Conservation (phyloP, 108 stramenopile genomes). For the Fragilariopsis cylindrus region DNA sequence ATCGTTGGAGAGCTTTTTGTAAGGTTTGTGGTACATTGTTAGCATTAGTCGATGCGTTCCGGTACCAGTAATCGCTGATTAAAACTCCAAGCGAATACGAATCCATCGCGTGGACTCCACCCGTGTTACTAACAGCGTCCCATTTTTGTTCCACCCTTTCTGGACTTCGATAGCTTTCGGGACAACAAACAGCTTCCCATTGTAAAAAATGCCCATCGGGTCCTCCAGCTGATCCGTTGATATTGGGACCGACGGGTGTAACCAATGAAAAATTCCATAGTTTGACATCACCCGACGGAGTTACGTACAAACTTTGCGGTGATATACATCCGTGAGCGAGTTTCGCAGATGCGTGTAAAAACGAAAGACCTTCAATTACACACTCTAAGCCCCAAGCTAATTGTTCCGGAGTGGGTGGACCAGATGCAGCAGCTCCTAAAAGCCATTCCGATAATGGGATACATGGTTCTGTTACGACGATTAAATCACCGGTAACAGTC, state of each 20-base stretch:
- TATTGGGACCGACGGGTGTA: slow-evolving; percentile 56
- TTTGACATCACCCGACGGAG: slow-evolving; percentile 84
- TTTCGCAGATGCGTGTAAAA: slow-evolving; percentile 78
- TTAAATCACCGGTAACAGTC: slow-evolving; percentile 62
- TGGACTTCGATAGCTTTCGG: slow-evolving; percentile 72
- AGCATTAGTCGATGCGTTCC: slow-evolving; percentile 36
- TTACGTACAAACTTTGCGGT: slow-evolving; percentile 75
- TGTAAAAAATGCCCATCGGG: slow-evolving; percentile 67
- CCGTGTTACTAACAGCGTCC: slow-evolving; percentile 52
- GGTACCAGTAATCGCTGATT: slow-evolving; percentile 68
- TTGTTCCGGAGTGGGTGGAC: slow-evolving; percentile 45
- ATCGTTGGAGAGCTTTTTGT: slow-evolving; percentile 69
- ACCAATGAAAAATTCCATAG: slow-evolving; percentile 74
- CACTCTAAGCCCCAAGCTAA: slow-evolving; percentile 82
- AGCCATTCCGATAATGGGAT: slow-evolving; percentile 69
- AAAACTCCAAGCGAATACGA: slow-evolving; percentile 72
- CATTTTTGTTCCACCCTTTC: slow-evolving; percentile 67
- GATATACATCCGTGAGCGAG: slow-evolving; percentile 74
- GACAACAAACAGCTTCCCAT: slow-evolving; percentile 59
- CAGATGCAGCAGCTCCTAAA: slow-evolving; percentile 10
- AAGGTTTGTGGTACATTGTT: slow-evolving; percentile 58
- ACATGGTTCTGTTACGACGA: slow-evolving; percentile 80
- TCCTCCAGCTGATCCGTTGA: slow-evolving; percentile 40
- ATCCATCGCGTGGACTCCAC: slow-evolving; percentile 76
- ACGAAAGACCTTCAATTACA: slow-evolving; percentile 68